These are phyloP conservation scores for Suillus fuscotomentosus DNA, from an alignment of 768 basidiomycete genomes.

Conservation along the genomic window DNA sequence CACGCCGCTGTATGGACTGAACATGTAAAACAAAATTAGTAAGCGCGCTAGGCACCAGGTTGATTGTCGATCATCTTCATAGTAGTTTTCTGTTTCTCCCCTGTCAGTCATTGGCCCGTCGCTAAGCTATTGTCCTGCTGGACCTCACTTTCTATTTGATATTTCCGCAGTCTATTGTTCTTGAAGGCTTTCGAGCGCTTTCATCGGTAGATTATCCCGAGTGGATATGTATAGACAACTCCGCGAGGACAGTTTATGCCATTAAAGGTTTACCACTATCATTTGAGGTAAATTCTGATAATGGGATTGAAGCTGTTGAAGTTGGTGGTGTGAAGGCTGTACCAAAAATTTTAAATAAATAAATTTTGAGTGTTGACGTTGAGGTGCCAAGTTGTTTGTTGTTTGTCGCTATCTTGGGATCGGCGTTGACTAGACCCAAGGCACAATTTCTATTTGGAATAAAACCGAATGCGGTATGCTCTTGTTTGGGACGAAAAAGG, in stretches of 20 bases:
- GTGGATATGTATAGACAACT: slow-evolving; percentile 3
- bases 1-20: too few relatives aligned
- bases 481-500: slow-evolving; percentile 25
- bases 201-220: too few relatives aligned
- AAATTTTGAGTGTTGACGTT: neutral
- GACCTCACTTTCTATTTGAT: slow-evolving; percentile 1
- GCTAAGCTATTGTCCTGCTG: slow-evolving; percentile 4
- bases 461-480: slow-evolving; percentile 9
- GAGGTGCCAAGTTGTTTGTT: neutral
- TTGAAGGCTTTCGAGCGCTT: neutral
- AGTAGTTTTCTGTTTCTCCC: neutral
- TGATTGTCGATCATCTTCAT: neutral
- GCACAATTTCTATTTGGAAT: neutral
- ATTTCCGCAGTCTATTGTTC: slow-evolving; percentile 9
- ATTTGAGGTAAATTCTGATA: too few relatives aligned
- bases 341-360: neutral
- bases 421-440: neutral
- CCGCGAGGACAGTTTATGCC: slow-evolving; percentile 30
- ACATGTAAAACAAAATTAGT: neutral
- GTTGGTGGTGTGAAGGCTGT: too few relatives aligned
- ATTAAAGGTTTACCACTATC: slow-evolving; percentile 13
- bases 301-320: too few relatives aligned
- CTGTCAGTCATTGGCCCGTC: slow-evolving; percentile 1
- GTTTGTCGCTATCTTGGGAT: neutral
- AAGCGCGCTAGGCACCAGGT: neutral